Conservation (phyloP, 2,329 filamentous ascomycete genomes). For the Alternaria ventricosa region DNA sequence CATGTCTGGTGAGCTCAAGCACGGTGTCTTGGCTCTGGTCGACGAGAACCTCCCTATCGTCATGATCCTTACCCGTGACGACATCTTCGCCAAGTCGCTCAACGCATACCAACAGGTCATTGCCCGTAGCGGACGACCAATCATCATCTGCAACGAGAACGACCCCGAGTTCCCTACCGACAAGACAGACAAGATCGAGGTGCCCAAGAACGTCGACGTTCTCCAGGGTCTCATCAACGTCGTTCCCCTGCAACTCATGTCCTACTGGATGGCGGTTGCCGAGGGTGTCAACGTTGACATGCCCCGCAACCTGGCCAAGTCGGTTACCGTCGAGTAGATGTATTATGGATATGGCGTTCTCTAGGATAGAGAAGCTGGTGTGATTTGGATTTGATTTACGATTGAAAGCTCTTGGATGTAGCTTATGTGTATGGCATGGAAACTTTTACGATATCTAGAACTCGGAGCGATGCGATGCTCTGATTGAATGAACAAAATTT, state of each 20-base stretch:
- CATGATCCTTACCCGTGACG: slow-evolving; percentile 97
- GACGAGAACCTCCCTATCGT: slow-evolving; percentile 99
- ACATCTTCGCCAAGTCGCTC: slow-evolving; percentile 97
- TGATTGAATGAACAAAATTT: slow-evolving; percentile 24
- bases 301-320: slow-evolving; percentile 98
- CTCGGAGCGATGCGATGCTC: slow-evolving; percentile 18
- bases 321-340: slow-evolving; percentile 93
- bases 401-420: slow-evolving; percentile 29
- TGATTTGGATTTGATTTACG: slow-evolving; percentile 33
- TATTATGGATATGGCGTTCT: slow-evolving; percentile 21
- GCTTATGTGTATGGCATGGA: slow-evolving; percentile 20
- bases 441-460: slow-evolving; percentile 25
- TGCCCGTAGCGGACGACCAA: slow-evolving; percentile 92
- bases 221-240: slow-evolving; percentile 98
- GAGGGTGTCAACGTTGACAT: slow-evolving; percentile 98
- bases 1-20: slow-evolving; percentile 99
- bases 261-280: slow-evolving; percentile 97
- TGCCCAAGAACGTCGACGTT: slow-evolving; percentile 92
- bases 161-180: slow-evolving; percentile 89
- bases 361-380: slow-evolving; percentile 25
- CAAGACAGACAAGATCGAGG: slow-evolving; percentile 95
- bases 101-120: slow-evolving; percentile 99
- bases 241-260: slow-evolving; percentile 95
- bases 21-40: slow-evolving; percentile 94
- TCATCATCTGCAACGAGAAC: slow-evolving; percentile 94